Evolutionary conservation across 73 alveolate genomes (phyloP).

Genomic region (Paramecium tetraurelia): DNA sequence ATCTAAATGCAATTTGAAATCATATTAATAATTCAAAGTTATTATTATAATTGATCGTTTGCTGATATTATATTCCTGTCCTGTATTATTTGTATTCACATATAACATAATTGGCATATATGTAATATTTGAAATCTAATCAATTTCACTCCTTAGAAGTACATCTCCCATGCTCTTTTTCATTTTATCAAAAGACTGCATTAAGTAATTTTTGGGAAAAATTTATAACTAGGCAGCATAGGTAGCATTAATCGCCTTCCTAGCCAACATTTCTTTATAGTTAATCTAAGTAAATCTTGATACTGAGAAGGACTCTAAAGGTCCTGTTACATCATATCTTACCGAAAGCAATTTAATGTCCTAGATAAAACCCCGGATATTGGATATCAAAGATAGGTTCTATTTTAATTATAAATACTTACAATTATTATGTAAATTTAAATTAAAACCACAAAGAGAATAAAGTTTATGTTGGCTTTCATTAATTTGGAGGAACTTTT

Average conservation of each 20-base stretch:
- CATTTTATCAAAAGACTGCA: background rate
- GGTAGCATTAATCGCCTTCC: background rate
- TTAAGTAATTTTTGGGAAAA: background rate
- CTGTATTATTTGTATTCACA: background rate
- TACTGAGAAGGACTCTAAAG: background rate
- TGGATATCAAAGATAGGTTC: background rate
- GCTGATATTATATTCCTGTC: background rate
- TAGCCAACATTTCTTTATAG: background rate
- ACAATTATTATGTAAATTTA: background rate
- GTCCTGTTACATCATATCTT: constrained; percentile 29
- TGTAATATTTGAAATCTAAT: background rate
- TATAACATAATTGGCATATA: background rate
- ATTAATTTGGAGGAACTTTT: background rate
- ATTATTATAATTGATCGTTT: background rate
- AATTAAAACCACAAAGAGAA: background rate
- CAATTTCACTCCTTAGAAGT: background rate
- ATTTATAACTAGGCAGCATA: background rate
- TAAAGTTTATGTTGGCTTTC: background rate
- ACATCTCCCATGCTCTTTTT: background rate
- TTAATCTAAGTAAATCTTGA: background rate
- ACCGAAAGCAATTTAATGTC: background rate
- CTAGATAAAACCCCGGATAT: background rate
- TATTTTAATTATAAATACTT: background rate
- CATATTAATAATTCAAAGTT: constrained; percentile 4
- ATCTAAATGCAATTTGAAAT: background rate